These are phyloP conservation scores for Fusarium sp. DNA, from an alignment of 2,329 filamentous ascomycete genomes.

Conservation along the genomic window DNA sequence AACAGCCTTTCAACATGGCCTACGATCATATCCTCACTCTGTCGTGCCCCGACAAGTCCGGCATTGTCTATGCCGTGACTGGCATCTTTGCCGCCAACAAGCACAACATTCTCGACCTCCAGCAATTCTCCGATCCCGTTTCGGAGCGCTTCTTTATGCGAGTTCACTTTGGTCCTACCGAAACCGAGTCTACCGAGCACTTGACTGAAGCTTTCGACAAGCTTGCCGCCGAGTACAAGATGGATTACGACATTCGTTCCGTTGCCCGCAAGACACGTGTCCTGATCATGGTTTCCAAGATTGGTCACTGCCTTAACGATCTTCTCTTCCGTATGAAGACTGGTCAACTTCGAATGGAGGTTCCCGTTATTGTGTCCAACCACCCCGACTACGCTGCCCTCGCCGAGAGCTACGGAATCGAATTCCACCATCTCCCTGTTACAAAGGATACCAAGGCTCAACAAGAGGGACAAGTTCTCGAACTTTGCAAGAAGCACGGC, in stretches of 20 bases:
- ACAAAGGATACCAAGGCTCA: constrained; percentile 80
- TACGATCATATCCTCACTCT: constrained; percentile 80
- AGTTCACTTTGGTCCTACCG: constrained; percentile 79
- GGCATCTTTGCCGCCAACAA: constrained; percentile 78
- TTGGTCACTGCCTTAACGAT: constrained; percentile 87
- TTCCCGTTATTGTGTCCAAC: constrained; percentile 85
- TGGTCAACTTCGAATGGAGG: constrained; percentile 78
- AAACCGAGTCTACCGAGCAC: constrained; percentile 60
- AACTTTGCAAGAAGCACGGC: constrained; percentile 74
- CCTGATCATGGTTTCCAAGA: constrained; percentile 91
- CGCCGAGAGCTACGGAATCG: constrained; percentile 78
- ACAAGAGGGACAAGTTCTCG: constrained; percentile 78
- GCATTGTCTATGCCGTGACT: constrained; percentile 87
- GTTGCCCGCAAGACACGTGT: constrained; percentile 78
- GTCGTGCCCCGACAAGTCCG: constrained; percentile 85
- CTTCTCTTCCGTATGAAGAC: constrained; percentile 83
- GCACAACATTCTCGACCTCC: constrained; percentile 85
- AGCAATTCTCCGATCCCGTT: constrained; percentile 83
- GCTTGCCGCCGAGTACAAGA: constrained; percentile 72
- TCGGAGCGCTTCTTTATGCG: constrained; percentile 89
- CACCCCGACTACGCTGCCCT: constrained; percentile 79
- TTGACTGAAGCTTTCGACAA: constrained; percentile 68
- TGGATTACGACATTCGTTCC: constrained; percentile 79
- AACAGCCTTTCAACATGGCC: constrained; percentile 52
- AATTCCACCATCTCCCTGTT: constrained; percentile 85